Percentiles rank a stretch among this genome's conserved stretches.
Conservation (phyloP, 768 basidiomycete genomes). For the Russula ochroleuca region DNA sequence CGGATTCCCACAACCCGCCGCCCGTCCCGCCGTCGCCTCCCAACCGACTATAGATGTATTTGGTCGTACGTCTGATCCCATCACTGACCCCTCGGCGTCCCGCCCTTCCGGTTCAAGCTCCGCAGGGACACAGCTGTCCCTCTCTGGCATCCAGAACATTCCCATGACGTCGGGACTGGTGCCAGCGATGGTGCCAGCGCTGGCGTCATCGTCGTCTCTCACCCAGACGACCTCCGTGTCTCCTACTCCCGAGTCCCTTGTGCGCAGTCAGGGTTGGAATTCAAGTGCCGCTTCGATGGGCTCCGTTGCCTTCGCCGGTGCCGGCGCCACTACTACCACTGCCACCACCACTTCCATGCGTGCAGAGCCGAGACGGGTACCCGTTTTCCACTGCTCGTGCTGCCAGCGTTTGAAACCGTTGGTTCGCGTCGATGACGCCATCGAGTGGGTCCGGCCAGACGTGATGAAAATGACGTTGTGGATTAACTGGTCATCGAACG, state of each 20-base stretch:
- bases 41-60: not conserved
- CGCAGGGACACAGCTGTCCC: not conserved
- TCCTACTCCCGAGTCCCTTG: not conserved
- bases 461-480: conserved; percentile 13
- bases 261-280: conserved; percentile 3
- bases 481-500: conserved; percentile 9
- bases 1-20: not conserved
- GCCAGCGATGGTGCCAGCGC: not conserved
- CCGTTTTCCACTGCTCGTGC: not conserved
- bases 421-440: conserved; percentile 9
- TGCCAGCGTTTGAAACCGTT: not conserved
- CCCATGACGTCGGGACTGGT: not conserved
- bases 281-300: not conserved
- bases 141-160: too few species aligned
- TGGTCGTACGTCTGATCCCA: not conserved
- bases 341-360: not conserved
- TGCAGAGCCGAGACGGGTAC: not conserved
- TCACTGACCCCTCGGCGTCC: not conserved
- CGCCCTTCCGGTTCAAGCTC: not conserved
- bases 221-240: not conserved
- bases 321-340: too few species aligned
- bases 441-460: conserved; percentile 17
- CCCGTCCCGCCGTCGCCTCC: not conserved
- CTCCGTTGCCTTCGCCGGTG: not conserved
- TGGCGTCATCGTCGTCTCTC: not conserved